Conservation (phyloP, 2,329 filamentous ascomycete genomes). For the Penicillium sp. region DNA sequence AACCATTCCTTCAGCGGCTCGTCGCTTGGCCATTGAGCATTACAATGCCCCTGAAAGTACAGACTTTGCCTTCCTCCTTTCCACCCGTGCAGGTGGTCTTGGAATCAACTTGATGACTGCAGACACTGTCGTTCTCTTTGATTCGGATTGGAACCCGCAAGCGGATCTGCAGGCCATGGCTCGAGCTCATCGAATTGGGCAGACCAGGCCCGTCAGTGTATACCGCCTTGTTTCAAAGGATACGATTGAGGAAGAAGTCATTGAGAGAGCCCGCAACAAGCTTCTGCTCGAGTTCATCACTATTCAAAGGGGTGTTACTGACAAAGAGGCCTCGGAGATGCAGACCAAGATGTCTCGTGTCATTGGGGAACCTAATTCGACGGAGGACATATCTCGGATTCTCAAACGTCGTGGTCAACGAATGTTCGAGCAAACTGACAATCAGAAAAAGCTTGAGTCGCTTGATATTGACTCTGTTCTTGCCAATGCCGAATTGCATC, state of each 20-base stretch:
- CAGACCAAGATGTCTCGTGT: constrained; percentile 73
- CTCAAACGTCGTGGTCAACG: constrained; percentile 98
- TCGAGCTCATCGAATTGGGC: constrained; percentile 93
- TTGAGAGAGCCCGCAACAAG: constrained; percentile 95
- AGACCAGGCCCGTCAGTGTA: constrained; percentile 93
- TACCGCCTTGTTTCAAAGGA: constrained; percentile 97
- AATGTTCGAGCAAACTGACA: constrained; percentile 97
- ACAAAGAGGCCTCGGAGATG: constrained; percentile 84
- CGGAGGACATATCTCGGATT: constrained; percentile 93
- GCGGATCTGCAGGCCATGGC: constrained; percentile 98
- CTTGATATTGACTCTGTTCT: constrained; percentile 97
- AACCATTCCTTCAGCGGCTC: constrained; percentile 83
- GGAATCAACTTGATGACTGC: constrained; percentile 99
- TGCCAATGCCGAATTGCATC: constrained; percentile 94
- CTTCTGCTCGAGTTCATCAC: constrained; percentile 96
- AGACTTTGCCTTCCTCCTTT: constrained; percentile 95
- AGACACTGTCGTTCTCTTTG: constrained; percentile 95
- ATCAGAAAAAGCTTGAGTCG: constrained; percentile 94
- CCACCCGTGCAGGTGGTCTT: constrained; percentile 92
- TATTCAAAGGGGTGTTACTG: constrained; percentile 93
- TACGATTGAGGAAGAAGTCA: constrained; percentile 95
- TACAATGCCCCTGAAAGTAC: constrained; percentile 96
- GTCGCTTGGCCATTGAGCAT: constrained; percentile 93
- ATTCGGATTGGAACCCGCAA: constrained; percentile 96
- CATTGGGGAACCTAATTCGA: constrained; percentile 78